phyloP scores from a whole-genome alignment of 768 basidiomycete genomes.

The Gloeostereum incarnatum region DNA sequence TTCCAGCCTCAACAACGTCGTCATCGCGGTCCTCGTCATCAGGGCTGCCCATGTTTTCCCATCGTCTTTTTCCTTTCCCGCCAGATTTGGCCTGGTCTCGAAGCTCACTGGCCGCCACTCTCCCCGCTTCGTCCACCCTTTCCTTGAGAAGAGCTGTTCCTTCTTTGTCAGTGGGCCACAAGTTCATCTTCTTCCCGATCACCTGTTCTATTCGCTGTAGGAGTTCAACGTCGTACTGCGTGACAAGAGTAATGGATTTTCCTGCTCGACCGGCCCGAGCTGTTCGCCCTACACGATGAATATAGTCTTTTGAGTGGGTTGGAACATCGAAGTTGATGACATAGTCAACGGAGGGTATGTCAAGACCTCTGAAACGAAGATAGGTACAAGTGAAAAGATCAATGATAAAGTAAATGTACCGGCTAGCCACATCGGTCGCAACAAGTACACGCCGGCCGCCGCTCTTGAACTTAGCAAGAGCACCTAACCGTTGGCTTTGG shows the following conservation, averaged over 20 bases:
- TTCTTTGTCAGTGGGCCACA: conserved; percentile 57
- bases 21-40: conserved; percentile 90
- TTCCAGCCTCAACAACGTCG: conserved; percentile 84
- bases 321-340: conserved; percentile 79
- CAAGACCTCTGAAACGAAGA: conserved; percentile 40
- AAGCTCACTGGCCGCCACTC: conserved; percentile 71
- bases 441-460: conserved; percentile 89
- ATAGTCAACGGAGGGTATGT: conserved; percentile 66
- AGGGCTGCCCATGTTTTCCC: conserved; percentile 36
- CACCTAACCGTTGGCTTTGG: conserved; percentile 89
- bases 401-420: conserved; percentile 34
- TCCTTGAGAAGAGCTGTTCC: conserved; percentile 58
- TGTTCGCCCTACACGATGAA: conserved; percentile 72
- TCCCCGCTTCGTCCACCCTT: conserved; percentile 53
- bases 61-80: conserved; percentile 29
- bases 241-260: conserved; percentile 67
- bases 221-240: conserved; percentile 76
- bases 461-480: conserved; percentile 90
- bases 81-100: conserved; percentile 55
- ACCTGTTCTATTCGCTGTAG: conserved; percentile 72
- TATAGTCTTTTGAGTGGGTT: conserved; percentile 76
- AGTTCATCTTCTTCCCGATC: conserved; percentile 60
- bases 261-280: conserved; percentile 70
- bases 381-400: neutral
- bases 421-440: conserved; percentile 93